phyloP scores from a whole-genome alignment of 768 basidiomycete species.

The Tulasnella sp. region DNA sequence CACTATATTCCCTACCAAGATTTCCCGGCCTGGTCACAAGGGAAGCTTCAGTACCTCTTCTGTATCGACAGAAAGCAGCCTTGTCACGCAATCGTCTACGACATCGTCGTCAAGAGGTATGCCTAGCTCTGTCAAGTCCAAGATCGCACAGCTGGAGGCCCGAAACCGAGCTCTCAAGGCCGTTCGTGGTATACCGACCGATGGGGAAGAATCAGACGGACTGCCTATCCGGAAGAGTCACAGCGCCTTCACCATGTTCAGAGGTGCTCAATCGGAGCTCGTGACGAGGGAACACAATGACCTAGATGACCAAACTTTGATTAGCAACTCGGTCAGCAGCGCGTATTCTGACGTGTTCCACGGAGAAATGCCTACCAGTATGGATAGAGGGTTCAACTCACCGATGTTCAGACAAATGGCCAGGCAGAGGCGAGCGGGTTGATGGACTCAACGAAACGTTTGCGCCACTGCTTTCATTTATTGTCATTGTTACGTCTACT shows the following conservation, averaged over 20 bases:
- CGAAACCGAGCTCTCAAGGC: neutral
- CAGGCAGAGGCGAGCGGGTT: conserved; percentile 4
- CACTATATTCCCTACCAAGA: neutral
- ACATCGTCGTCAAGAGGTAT: conserved; percentile 4
- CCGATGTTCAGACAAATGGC: neutral
- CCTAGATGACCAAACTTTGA: neutral
- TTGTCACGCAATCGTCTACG: neutral
- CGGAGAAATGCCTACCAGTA: neutral
- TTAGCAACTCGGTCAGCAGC: conserved; percentile 1
- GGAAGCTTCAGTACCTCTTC: conserved; percentile 8
- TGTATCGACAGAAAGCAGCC: conserved; percentile 4
- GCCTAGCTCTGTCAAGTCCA: conserved; percentile 1
- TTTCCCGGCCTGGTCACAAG: conserved; percentile 1
- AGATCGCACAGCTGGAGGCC: conserved; percentile 15
- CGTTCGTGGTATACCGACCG: neutral
- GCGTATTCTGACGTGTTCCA: neutral
- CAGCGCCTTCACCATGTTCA: conserved; percentile 4
- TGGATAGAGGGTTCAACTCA: neutral
- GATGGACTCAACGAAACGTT: conserved; percentile 3
- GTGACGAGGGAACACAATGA: neutral
- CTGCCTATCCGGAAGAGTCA: neutral
- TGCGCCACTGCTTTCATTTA: no score
- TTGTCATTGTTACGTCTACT: no score
- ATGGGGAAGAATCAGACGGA: neutral
- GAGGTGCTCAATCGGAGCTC: neutral